Percentiles rank a stretch among this genome's conserved stretches.
Evolutionary conservation across 1,284 basidiomycete species (phyloP).

Genomic region (Trametes sp.): DNA sequence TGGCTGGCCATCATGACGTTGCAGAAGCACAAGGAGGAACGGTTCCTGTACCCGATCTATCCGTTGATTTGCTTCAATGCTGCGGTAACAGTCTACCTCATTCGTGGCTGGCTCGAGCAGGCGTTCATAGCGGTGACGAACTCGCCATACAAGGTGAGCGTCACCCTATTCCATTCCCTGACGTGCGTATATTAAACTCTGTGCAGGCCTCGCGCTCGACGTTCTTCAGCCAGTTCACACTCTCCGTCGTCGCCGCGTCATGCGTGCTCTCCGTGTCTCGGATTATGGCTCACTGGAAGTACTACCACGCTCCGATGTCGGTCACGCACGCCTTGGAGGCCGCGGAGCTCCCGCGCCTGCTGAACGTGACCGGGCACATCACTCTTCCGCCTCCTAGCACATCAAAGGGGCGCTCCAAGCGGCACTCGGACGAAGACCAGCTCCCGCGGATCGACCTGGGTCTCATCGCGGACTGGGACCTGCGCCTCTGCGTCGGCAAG

Average conservation of each 20-base stretch:
- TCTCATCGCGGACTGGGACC: slow-evolving; percentile 72
- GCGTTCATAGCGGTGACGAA: slow-evolving; percentile 76
- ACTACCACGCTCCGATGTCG: slow-evolving; percentile 92
- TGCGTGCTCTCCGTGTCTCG: slow-evolving; percentile 80
- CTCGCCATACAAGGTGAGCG: slow-evolving; percentile 82
- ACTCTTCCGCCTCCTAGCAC: slow-evolving; percentile 48
- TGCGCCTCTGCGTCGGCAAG: slow-evolving; percentile 90
- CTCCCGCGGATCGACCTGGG: slow-evolving; percentile 72
- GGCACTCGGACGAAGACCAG: slow-evolving; percentile 53
- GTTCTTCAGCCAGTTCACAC: slow-evolving; percentile 81
- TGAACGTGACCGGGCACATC: slow-evolving; percentile 76
- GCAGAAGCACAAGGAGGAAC: slow-evolving; percentile 97
- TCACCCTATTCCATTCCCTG: background rate
- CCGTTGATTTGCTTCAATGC: slow-evolving; percentile 95
- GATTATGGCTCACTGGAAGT: slow-evolving; percentile 82
- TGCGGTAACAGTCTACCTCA: slow-evolving; percentile 83
- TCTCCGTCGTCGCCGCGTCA: slow-evolving; percentile 71
- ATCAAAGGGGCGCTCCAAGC: slow-evolving; percentile 26
- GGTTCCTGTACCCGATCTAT: slow-evolving; percentile 97
- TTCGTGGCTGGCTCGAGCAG: slow-evolving; percentile 88
- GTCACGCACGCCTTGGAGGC: slow-evolving; percentile 78
- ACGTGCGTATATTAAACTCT: slow-evolving; percentile 12
- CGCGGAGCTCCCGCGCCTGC: slow-evolving; percentile 81
- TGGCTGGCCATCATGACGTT: slow-evolving; percentile 84
- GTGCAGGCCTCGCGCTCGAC: slow-evolving; percentile 76